Percentiles rank a stretch among this genome's conserved stretches.
phyloP scores from a whole-genome alignment of 306 rosid genomes.

The Elaeagnus macrophylla region DNA sequence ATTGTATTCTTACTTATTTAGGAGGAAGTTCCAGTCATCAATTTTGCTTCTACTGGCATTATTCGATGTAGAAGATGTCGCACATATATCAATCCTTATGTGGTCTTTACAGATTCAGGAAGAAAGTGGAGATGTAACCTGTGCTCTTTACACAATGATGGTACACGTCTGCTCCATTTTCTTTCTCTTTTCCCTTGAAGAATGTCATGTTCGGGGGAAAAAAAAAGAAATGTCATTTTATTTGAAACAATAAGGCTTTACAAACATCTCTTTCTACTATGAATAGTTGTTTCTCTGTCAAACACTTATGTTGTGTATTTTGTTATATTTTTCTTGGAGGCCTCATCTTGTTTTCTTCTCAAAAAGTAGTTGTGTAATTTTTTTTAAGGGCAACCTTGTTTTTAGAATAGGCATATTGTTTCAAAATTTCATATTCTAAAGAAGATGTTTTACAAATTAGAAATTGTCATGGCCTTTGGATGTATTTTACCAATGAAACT shows the following conservation, averaged over 20 bases:
- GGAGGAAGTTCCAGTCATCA: slow-evolving; percentile 94
- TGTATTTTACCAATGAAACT: slow-evolving; percentile 1
- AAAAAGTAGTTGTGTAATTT: neutral
- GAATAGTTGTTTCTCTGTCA: neutral
- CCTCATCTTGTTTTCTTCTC: neutral
- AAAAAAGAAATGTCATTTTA: neutral
- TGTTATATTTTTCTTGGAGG: slow-evolving; percentile 3
- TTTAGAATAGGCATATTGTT: neutral
- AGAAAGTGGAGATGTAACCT: slow-evolving; percentile 96
- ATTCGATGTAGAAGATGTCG: slow-evolving; percentile 99
- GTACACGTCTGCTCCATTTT: slow-evolving; percentile 37
- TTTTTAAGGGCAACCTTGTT: neutral
- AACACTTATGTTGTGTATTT: neutral
- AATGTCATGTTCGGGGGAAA: neutral
- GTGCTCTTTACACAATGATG: slow-evolving; percentile 87
- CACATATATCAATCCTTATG: slow-evolving; percentile 82
- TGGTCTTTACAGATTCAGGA: slow-evolving; percentile 90
- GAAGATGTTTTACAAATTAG: neutral
- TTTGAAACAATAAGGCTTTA: neutral
- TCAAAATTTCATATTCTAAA: neutral
- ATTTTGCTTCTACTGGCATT: slow-evolving; percentile 68
- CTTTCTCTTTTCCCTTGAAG: neutral
- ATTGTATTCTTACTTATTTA: slow-evolving; percentile 23
- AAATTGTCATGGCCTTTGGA: neutral
- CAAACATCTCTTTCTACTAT: neutral